Conservation (phyloP, 192 early-diverging fungal genomes). For the Gryganskiella cystojenkinii region DNA sequence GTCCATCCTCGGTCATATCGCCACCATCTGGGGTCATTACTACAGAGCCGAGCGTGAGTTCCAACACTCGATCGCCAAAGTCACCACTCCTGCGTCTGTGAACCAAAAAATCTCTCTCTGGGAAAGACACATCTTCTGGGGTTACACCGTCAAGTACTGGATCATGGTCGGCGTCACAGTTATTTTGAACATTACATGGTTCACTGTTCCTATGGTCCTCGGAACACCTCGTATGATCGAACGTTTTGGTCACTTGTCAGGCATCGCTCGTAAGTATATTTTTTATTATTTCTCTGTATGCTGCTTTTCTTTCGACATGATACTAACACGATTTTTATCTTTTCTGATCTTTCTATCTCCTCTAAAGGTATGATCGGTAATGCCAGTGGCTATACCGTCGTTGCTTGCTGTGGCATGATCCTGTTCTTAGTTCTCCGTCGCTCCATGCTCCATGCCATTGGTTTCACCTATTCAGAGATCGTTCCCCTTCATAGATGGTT, state of each 20-base stretch:
- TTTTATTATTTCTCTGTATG: not conserved
- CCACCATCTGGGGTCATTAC: slow-evolving; percentile 51
- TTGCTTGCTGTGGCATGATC: slow-evolving; percentile 45
- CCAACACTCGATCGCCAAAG: slow-evolving; percentile 51
- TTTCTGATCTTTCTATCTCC: not conserved
- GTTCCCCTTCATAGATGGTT: slow-evolving; percentile 48
- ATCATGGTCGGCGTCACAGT: slow-evolving; percentile 30
- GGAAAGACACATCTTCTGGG: slow-evolving; percentile 50
- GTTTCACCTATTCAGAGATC: slow-evolving; percentile 49
- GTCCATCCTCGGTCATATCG: slow-evolving; percentile 32
- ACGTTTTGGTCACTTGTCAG: slow-evolving; percentile 19
- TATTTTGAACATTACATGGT: slow-evolving; percentile 28
- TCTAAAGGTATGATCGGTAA: slow-evolving; percentile 36
- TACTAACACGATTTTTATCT: not conserved
- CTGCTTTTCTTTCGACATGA: not conserved
- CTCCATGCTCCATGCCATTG: slow-evolving; percentile 52
- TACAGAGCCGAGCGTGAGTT: slow-evolving; percentile 51
- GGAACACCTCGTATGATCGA: slow-evolving; percentile 10
- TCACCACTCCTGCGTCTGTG: slow-evolving; percentile 37
- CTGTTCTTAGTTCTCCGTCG: slow-evolving; percentile 50
- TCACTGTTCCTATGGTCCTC: slow-evolving; percentile 18
- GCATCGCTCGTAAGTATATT: slow-evolving; percentile 40
- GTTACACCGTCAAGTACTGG: slow-evolving; percentile 52
- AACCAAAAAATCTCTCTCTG: slow-evolving; percentile 50
- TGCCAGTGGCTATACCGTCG: slow-evolving; percentile 36